These are phyloP conservation scores for Capillidium heterosporum DNA, from an alignment of 371 early-diverging fungal species.

Conservation along the genomic window DNA sequence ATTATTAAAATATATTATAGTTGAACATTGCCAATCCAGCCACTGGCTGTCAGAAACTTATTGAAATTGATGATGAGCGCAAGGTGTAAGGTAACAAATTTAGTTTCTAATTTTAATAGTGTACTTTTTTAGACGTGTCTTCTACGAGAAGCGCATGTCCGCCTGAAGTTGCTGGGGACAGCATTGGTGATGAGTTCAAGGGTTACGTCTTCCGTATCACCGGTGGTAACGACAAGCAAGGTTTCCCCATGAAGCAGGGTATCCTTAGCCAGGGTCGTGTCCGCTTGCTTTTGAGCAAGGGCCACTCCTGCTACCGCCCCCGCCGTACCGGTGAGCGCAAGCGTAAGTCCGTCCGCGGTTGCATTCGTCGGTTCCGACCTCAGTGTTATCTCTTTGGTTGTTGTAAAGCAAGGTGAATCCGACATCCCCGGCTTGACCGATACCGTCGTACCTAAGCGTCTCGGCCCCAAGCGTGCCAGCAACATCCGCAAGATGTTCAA, in stretches of 20 bases:
- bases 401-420: constrained; percentile 92
- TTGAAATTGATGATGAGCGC: constrained; percentile 96
- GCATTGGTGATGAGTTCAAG: constrained; percentile 96
- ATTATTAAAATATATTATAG: no score
- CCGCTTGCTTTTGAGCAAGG: constrained; percentile 84
- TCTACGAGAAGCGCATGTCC: constrained; percentile 97
- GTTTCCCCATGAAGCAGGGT: constrained; percentile 97
- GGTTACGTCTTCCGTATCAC: constrained; percentile 97
- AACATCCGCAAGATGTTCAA: constrained; percentile 97
- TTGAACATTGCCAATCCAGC: constrained; percentile 98
- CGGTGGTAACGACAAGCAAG: constrained; percentile 99
- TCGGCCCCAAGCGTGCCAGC: constrained; percentile 96
- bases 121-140: constrained; percentile 49
- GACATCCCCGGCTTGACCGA: constrained; percentile 96
- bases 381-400: constrained; percentile 80
- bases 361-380: constrained; percentile 95
- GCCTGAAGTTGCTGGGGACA: constrained; percentile 91
- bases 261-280: constrained; percentile 87
- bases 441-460: constrained; percentile 74
- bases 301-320: constrained; percentile 98
- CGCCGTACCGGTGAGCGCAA: constrained; percentile 96
- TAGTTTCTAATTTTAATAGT: not conserved
- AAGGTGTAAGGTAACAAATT: constrained; percentile 46
- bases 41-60: constrained; percentile 96
- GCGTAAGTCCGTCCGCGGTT: constrained; percentile 98